Evolutionary conservation across 306 rosid genomes (phyloP).

Genomic region (Potentilla sterilis): DNA sequence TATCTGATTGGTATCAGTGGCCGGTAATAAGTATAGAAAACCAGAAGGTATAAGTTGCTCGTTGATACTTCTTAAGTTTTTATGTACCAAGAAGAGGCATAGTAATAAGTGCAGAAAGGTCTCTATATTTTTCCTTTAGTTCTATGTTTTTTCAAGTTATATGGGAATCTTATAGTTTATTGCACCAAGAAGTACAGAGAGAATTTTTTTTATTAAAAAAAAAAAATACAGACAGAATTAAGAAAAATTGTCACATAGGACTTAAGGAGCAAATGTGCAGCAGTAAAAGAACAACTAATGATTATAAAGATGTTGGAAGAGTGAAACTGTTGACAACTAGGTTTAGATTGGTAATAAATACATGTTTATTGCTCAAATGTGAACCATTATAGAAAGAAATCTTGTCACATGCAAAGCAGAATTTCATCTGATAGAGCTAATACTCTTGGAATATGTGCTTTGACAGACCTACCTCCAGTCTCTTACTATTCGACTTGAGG

Average conservation of each 20-base stretch:
- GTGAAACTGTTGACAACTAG: background rate
- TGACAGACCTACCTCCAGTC: slow-evolving; percentile 97
- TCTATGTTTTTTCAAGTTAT: background rate
- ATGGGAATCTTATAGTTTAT: background rate
- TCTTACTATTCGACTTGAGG: slow-evolving; percentile 94
- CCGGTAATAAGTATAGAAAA: background rate
- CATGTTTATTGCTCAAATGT: background rate
- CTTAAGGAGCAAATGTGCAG: background rate
- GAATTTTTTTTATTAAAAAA: too few relatives aligned
- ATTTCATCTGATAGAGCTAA: slow-evolving; percentile 13
- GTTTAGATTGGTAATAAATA: background rate
- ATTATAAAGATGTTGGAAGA: background rate
- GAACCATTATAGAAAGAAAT: background rate
- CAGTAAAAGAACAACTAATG: background rate
- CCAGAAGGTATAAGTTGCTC: background rate
- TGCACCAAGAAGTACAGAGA: background rate
- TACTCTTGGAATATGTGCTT: slow-evolving; percentile 30
- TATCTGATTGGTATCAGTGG: background rate
- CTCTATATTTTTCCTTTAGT: background rate
- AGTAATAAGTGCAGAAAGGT: background rate
- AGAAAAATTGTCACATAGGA: too few relatives aligned
- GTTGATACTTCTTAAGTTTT: background rate
- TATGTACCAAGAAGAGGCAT: background rate
- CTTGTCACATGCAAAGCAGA: background rate
- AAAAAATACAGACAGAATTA: too few relatives aligned